These are phyloP conservation scores for Tremella yokohamensis DNA, from an alignment of 768 basidiomycete genomes.

Conservation along the genomic window DNA sequence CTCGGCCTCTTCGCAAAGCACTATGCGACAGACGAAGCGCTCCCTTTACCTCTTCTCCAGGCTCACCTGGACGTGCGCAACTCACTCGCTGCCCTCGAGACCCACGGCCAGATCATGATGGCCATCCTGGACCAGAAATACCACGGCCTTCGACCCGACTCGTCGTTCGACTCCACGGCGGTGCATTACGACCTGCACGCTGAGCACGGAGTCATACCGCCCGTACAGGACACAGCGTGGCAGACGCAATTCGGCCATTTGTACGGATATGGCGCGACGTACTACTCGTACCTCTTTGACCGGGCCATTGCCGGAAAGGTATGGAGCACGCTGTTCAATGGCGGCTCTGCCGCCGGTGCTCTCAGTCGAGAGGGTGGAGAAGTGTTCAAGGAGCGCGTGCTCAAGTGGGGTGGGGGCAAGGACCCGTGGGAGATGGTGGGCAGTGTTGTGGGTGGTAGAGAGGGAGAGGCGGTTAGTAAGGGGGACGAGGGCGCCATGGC, in stretches of 20 bases:
- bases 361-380: slow-evolving; percentile 73
- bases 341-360: slow-evolving; percentile 55
- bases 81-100: slow-evolving; percentile 64
- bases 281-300: slow-evolving; percentile 96
- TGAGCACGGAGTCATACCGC: slow-evolving; percentile 70
- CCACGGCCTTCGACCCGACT: slow-evolving; percentile 63
- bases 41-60: slow-evolving; percentile 48
- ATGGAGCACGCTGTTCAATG: slow-evolving; percentile 69
- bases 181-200: slow-evolving; percentile 59
- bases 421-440: slow-evolving; percentile 95
- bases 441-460: slow-evolving; percentile 60
- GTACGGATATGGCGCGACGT: slow-evolving; percentile 94
- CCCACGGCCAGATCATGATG: slow-evolving; percentile 83
- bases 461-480: slow-evolving; percentile 55
- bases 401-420: slow-evolving; percentile 79
- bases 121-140: slow-evolving; percentile 84
- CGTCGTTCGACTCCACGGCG: slow-evolving; percentile 69
- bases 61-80: slow-evolving; percentile 41
- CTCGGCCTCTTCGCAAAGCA: slow-evolving; percentile 63
- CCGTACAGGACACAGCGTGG: slow-evolving; percentile 80
- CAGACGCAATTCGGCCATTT: slow-evolving; percentile 95
- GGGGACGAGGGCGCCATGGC: slow-evolving; percentile 84
- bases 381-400: slow-evolving; percentile 68
- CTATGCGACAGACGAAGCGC: slow-evolving; percentile 48
- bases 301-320: slow-evolving; percentile 92